These are phyloP conservation scores for Fusarium succisae DNA, from an alignment of 2,329 filamentous ascomycete genomes.

Conservation along the genomic window DNA sequence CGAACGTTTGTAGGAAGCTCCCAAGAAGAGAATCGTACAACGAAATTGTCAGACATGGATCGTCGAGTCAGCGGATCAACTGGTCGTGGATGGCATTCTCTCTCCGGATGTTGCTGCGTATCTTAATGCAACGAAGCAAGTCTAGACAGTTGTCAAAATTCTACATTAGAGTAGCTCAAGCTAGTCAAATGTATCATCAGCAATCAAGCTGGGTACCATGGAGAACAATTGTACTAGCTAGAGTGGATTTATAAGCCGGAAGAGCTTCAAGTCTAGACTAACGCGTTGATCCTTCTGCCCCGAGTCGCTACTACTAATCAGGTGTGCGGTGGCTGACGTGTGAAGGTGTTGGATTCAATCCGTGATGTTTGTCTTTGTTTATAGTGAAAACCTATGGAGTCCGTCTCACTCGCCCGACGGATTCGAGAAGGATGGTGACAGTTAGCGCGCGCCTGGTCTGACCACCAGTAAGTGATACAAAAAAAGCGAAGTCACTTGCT, in stretches of 20 bases:
- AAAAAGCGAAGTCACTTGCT: accelerated
- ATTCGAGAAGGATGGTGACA: too few species aligned
- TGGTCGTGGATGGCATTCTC: not conserved
- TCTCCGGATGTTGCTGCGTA: not conserved
- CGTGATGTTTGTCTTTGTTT: accelerated
- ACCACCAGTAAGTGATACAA: not conserved
- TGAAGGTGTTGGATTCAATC: accelerated
- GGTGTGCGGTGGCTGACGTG: not conserved
- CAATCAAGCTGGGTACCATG: accelerated
- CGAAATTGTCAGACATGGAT: conserved; percentile 21
- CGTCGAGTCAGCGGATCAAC: not conserved
- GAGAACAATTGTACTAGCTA: accelerated
- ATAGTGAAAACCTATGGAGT: not conserved
- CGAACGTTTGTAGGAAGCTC: accelerated
- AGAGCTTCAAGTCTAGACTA: too few species aligned
- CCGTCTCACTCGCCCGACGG: not conserved
- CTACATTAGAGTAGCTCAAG: accelerated
- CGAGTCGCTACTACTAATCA: accelerated
- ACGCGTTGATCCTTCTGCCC: accelerated
- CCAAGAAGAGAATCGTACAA: not conserved
- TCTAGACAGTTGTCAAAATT: accelerated
- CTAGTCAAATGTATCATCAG: accelerated
- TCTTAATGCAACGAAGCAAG: not conserved
- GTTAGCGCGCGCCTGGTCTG: too few species aligned
- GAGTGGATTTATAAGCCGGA: too few species aligned